Conservation (phyloP, 2,329 filamentous ascomycete species). For the Scedosporium aurantiacum region DNA sequence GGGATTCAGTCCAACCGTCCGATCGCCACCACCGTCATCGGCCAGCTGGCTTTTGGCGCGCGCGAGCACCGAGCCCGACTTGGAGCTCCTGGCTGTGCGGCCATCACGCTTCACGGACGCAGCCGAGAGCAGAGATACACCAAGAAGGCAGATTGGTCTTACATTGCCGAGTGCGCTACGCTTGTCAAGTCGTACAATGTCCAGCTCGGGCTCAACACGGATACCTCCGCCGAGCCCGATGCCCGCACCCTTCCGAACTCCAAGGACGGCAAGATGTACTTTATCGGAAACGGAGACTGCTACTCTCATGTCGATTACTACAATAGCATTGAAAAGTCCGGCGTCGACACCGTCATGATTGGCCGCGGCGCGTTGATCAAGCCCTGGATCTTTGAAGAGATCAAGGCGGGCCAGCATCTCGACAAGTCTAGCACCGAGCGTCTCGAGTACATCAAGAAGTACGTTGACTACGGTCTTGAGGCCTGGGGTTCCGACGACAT, state of each 20-base stretch:
- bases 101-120: constrained; percentile 90
- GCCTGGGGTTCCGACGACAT: constrained; percentile 94
- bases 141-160: constrained; percentile 82
- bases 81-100: constrained; percentile 76
- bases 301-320: constrained; percentile 88
- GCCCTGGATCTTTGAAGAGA: constrained; percentile 98
- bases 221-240: constrained; percentile 72
- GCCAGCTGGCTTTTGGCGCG: constrained; percentile 72
- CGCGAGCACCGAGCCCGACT: constrained; percentile 57
- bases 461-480: constrained; percentile 80
- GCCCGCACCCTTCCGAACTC: constrained; percentile 58
- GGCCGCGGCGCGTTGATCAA: constrained; percentile 94
- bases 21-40: constrained; percentile 69
- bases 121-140: constrained; percentile 93
- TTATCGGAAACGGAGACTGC: constrained; percentile 93
- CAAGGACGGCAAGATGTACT: constrained; percentile 64
- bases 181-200: constrained; percentile 72
- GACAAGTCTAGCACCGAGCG: constrained; percentile 89
- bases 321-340: constrained; percentile 61
- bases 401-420: constrained; percentile 80
- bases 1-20: constrained; percentile 73
- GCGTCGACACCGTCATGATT: constrained; percentile 92
- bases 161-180: constrained; percentile 81
- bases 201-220: constrained; percentile 52
- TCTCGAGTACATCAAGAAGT: constrained; percentile 76